Percentiles rank a stretch among this genome's conserved stretches.
Evolutionary conservation across 192 early-diverging fungal genomes (phyloP).

Genomic region (Gigaspora rosea): DNA sequence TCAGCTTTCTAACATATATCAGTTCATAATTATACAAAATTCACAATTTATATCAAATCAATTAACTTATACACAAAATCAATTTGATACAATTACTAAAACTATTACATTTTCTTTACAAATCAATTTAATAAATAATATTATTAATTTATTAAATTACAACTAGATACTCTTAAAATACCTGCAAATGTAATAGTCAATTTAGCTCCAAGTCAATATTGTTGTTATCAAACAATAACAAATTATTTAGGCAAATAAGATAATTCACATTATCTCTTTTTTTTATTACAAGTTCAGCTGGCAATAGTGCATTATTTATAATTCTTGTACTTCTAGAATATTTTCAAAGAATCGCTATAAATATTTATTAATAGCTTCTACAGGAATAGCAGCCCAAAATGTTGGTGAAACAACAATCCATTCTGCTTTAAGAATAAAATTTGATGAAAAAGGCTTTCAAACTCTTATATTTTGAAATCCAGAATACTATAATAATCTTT

Average conservation of each 20-base stretch:
- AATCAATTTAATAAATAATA: neutral
- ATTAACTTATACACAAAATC: no score
- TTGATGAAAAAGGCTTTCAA: neutral
- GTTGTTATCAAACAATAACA: no score
- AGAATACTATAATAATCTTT: neutral
- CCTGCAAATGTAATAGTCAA: neutral
- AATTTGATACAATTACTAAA: no score
- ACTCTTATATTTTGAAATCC: neutral
- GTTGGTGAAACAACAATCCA: no score
- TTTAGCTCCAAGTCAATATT: neutral
- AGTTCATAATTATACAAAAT: neutral
- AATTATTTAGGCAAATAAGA: no score
- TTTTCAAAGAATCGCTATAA: neutral
- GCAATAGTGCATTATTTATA: neutral
- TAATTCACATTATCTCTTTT: slow-evolving; percentile 2
- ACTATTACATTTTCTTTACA: no score
- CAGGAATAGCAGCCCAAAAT: no score
- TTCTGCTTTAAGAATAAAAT: neutral
- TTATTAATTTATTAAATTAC: neutral
- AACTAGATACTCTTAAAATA: neutral
- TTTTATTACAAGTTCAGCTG: slow-evolving; percentile 18
- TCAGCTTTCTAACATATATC: neutral
- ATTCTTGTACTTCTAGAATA: neutral
- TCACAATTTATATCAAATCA: neutral
- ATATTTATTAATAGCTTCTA: slow-evolving; percentile 15